Evolutionary conservation across 2,329 filamentous ascomycete species (phyloP).

Genomic region (Colletotrichum spaethianum): DNA sequence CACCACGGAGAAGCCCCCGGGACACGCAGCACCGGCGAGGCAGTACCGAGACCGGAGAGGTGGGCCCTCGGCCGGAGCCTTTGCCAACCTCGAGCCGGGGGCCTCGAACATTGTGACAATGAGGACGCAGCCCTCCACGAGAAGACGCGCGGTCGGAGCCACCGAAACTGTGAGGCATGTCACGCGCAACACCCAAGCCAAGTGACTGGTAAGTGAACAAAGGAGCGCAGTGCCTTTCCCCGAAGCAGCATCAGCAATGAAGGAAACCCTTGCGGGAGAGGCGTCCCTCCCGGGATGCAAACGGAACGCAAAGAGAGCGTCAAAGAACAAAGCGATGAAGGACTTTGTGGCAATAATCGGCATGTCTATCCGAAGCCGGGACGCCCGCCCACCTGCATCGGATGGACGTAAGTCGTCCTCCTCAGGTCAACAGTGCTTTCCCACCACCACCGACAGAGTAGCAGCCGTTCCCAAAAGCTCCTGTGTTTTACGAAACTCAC

Average conservation of each 20-base stretch:
- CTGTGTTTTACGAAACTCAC: constrained; percentile 1
- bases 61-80: not conserved
- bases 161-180: not conserved
- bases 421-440: constrained; percentile 7
- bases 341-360: not conserved
- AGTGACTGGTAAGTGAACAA: not conserved
- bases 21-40: not conserved
- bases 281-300: not conserved
- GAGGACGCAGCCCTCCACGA: not conserved
- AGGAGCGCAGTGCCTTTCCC: too few relatives aligned
- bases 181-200: not conserved
- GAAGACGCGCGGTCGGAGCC: not conserved
- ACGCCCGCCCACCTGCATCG: not conserved
- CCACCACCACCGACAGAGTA: not conserved
- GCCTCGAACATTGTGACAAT: not conserved
- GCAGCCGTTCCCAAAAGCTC: not conserved
- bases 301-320: not conserved
- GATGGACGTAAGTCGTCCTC: not conserved
- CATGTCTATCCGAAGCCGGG: too few relatives aligned
- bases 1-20: not conserved
- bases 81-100: not conserved
- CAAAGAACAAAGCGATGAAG: not conserved
- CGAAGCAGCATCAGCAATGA: not conserved
- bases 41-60: not conserved
- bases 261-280: not conserved